Conservation (phyloP, 805 yeast genomes). For the Wickerhamiella brachini region DNA sequence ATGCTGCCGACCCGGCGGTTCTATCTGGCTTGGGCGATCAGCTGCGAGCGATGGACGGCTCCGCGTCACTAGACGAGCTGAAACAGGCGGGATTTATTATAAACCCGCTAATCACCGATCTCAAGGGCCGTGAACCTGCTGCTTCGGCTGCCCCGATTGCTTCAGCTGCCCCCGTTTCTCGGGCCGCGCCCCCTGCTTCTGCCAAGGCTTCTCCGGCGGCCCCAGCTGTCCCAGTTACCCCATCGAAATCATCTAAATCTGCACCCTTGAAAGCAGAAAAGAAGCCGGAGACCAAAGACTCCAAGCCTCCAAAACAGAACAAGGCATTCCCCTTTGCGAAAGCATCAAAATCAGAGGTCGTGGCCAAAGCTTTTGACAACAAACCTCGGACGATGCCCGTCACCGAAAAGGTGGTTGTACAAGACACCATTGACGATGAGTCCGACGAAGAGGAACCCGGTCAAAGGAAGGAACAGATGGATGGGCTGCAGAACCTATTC, state of each 20-base stretch:
- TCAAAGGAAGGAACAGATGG: conserved; percentile 2
- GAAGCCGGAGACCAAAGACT: not conserved
- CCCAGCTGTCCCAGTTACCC: too few species aligned
- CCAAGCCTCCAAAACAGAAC: not conserved
- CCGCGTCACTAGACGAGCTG: not conserved
- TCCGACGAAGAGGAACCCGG: not conserved
- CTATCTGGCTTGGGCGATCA: not conserved
- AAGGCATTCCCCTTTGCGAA: not conserved
- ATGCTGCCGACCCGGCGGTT: conserved; percentile 7
- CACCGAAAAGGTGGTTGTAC: conserved; percentile 8
- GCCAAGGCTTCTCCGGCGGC: not conserved
- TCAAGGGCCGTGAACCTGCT: not conserved
- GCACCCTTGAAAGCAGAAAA: too few species aligned
- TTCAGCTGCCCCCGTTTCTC: not conserved
- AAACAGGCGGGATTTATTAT: conserved; percentile 1
- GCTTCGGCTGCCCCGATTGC: not conserved
- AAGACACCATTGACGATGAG: conserved; percentile 4
- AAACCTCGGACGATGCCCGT: conserved; percentile 3
- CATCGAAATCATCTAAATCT: too few species aligned
- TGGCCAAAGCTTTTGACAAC: conserved; percentile 2
- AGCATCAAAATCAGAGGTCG: conserved; percentile 2
- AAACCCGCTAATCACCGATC: conserved; percentile 6
- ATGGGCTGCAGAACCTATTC: conserved; percentile 6
- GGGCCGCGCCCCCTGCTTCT: not conserved
- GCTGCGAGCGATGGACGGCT: conserved; percentile 2